Evolutionary conservation across 495 filamentous ascomycete species (phyloP), one percentile per base, ranked within the genome.

Genomic region (Penicillium nucicola): DNA sequence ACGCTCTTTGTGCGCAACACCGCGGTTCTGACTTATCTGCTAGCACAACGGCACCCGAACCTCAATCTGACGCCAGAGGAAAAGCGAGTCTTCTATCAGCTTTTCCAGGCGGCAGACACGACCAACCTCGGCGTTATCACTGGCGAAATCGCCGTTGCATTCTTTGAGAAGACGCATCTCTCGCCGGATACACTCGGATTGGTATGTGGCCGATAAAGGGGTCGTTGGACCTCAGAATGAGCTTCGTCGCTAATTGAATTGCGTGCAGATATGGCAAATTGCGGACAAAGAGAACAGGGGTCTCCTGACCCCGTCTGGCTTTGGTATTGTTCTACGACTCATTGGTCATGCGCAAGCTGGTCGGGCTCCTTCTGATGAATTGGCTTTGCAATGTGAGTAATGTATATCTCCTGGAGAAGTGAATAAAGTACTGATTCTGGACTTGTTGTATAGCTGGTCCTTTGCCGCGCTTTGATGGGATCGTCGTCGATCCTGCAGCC

Each of bases 261-360:
- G 61, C 5, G 18, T 17, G 44, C 71, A 95, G 89, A 97, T 97
- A 80, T 98, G 93, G 93, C 91, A 96, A 71, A 92, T 98, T 63
- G 95, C 93, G 47, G 93, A 98, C 70, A 90, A 82, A 56, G 92
- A 97, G 71, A 98, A 97, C 71, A 82, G 91, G 52, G 93, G 95
- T 50, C 84, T 97, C 43, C 78, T 98, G 62, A 96, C 90, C 33
- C 90, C 88, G 3, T 78, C 89, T 39, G 95, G 92, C 58, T 98
- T 98, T 69, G 87, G 89, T 23, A 77, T 96, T 61, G 93, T 92
- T 17, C 71, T 98, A 62, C 80, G 93, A 56, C 82, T 98, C 71
- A 97, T 98, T 63, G 93, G 90, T 50, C 92, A 96, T 70, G 92
- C 90, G 37, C 93, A 98, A 75, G 87, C 85, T 62, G 87, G 88